These are phyloP conservation scores for Arachis monticola DNA, from an alignment of 331 rosid species.

Conservation along the genomic window DNA sequence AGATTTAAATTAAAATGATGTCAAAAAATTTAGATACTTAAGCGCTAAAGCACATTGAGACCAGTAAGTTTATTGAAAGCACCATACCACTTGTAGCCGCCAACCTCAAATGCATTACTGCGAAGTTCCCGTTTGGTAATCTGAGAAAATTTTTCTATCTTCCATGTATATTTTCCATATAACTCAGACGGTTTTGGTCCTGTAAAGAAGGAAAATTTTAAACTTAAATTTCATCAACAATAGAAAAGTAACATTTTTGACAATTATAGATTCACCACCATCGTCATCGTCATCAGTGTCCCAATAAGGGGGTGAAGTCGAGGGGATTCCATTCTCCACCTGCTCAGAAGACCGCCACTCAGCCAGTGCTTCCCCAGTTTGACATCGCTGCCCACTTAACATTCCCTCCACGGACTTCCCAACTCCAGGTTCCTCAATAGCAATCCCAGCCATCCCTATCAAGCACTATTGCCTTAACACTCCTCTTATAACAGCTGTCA, in stretches of 20 bases:
- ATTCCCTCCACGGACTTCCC: slow-evolving; percentile 83
- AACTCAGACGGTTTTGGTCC: slow-evolving; percentile 90
- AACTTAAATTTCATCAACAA: slow-evolving; percentile 31
- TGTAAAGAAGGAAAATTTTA: slow-evolving; percentile 40
- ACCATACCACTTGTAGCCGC: slow-evolving; percentile 93
- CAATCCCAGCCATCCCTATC: slow-evolving; percentile 81
- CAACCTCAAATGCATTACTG: slow-evolving; percentile 95
- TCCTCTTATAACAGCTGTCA: slow-evolving; percentile 47
- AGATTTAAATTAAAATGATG: slow-evolving; percentile 12
- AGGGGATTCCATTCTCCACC: slow-evolving; percentile 93
- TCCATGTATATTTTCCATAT: slow-evolving; percentile 95
- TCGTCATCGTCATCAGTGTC: slow-evolving; percentile 90
- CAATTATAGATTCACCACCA: slow-evolving; percentile 58
- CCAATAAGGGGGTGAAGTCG: slow-evolving; percentile 97
- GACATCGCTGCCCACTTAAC: slow-evolving; percentile 80
- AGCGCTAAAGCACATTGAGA: slow-evolving; percentile 23
- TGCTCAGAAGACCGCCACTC: slow-evolving; percentile 99
- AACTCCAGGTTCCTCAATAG: slow-evolving; percentile 77
- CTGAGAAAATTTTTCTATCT: slow-evolving; percentile 94
- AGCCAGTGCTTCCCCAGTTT: slow-evolving; percentile 90
- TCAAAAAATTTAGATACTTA: slow-evolving; percentile 1
- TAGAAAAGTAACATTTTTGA: slow-evolving; percentile 20
- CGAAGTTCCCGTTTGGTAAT: slow-evolving; percentile 98
- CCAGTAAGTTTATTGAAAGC: slow-evolving; percentile 17
- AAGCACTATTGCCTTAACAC: slow-evolving; percentile 52